phyloP scores from a whole-genome alignment of 768 basidiomycete genomes.

The Termitomyces sp. region DNA sequence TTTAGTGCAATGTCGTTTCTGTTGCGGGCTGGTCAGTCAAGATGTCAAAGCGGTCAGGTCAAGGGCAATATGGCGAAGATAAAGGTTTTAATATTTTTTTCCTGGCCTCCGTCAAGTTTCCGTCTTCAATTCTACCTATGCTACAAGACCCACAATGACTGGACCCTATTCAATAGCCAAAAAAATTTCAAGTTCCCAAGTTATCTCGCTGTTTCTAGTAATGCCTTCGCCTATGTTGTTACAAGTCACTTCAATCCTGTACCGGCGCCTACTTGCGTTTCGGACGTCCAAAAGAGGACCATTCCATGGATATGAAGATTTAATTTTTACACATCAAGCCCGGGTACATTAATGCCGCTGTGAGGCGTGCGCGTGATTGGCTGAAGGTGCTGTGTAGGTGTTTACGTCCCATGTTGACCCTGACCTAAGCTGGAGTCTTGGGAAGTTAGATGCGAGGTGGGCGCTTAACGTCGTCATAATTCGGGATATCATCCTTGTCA shows the following conservation, averaged over 20 bases:
- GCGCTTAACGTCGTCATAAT: background rate
- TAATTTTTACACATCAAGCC: constrained; percentile 1
- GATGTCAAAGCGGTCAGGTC: constrained; percentile 23
- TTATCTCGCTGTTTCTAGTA: constrained; percentile 55
- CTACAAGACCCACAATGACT: constrained; percentile 39
- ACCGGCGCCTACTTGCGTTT: constrained; percentile 16
- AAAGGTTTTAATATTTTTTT: constrained; percentile 35
- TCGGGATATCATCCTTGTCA: background rate
- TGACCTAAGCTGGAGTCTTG: constrained; percentile 3
- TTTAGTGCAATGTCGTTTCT: constrained; percentile 8
- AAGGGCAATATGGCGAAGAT: constrained; percentile 40
- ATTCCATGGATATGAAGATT: constrained; percentile 14
- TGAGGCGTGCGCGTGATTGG: background rate
- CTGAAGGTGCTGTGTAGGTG: constrained; percentile 4
- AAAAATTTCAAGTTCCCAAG: constrained; percentile 61
- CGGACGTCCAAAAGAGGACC: constrained; percentile 12
- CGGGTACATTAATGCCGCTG: background rate
- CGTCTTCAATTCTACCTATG: constrained; percentile 27
- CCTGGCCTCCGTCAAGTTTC: constrained; percentile 39
- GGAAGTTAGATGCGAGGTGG: background rate
- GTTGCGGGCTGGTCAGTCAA: constrained; percentile 22
- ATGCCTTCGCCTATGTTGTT: constrained; percentile 45
- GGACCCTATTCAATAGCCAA: constrained; percentile 48
- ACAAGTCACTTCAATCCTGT: constrained; percentile 26
- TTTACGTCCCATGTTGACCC: constrained; percentile 7